Evolutionary conservation across 2,329 filamentous ascomycete genomes (phyloP), one percentile per base, ranked within the genome.

Genomic region (Aspergillus tanneri): DNA sequence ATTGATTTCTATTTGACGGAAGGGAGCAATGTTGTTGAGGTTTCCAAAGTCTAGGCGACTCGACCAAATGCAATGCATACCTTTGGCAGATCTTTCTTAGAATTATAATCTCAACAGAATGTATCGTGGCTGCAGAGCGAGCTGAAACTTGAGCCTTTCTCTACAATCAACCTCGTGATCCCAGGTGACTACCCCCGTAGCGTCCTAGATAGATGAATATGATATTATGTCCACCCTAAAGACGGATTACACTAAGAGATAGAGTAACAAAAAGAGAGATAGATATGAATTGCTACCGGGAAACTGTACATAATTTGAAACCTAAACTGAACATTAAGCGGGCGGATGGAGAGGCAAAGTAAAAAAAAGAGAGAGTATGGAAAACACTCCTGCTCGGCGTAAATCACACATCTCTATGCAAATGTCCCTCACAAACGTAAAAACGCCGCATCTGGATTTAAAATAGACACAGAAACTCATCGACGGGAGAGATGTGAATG

Each of bases 291-390:
- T 40, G 21, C 24, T 40, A 40, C 37, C 30, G 19, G 30, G 43
- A 23, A 41, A 48, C 52, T 55, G 52, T 55, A 55, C 49, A 55
- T 53, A 46, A 54, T 40, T 21, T 40, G 41, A 52, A 32, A 32
- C 12, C 28, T 32, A 34, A 34, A 34, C 30, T 12, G 30, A 34
- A 34, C 30, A 34, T 34, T 34, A 34, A n/a, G 19, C 9, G 12
- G 19, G 30, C 14, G 24, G 5, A 19, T 10, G 7, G 19, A 34
- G 30, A 32, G 28, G 28, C 5, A 32, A 32, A 8, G 9, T 14
- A 32, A 4, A 34, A 34, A 19, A 18, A 34, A 34, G 19, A 18
- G 12, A 19, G 5, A 18, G 11, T 16, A 34, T 2, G 12, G 3
- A 34, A 19, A 18, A 34, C 30, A 34, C 30, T 34, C 30, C 30